These are phyloP conservation scores for Anastatica hierochuntica DNA, from an alignment of 345 rosid species.

Conservation along the genomic window DNA sequence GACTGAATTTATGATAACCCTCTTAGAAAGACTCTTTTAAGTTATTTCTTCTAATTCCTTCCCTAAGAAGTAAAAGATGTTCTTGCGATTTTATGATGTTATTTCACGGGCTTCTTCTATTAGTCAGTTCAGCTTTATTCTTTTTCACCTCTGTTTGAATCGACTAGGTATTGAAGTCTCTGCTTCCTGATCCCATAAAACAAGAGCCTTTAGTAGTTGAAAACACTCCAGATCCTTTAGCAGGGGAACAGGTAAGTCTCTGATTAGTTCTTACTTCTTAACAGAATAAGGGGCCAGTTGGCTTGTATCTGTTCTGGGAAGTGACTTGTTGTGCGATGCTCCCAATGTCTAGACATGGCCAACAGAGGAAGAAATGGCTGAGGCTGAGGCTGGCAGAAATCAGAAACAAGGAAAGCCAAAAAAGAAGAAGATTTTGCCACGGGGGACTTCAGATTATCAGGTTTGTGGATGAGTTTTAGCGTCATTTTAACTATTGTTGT, in stretches of 20 bases:
- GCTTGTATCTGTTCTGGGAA: slow-evolving; percentile 1
- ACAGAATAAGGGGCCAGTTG: neutral
- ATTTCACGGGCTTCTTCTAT: neutral
- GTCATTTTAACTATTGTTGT: neutral
- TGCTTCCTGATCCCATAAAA: slow-evolving; percentile 50
- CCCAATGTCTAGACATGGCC: slow-evolving; percentile 77
- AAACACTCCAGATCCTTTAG: slow-evolving; percentile 76
- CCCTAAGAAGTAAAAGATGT: neutral
- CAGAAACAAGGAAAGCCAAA: slow-evolving; percentile 43
- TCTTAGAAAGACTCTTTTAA: neutral
- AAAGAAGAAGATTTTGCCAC: slow-evolving; percentile 62
- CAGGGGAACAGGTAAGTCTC: slow-evolving; percentile 81
- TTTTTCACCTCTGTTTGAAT: too few relatives aligned
- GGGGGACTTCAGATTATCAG: slow-evolving; percentile 95
- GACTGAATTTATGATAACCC: too few relatives aligned
- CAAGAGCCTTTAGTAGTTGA: slow-evolving; percentile 75
- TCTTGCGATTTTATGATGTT: too few relatives aligned
- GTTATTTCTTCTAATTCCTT: neutral
- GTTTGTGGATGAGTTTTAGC: slow-evolving; percentile 21
- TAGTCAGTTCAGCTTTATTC: too few relatives aligned
- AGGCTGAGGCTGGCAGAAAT: slow-evolving; percentile 59
- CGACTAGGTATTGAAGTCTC: slow-evolving; percentile 45
- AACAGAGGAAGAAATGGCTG: slow-evolving; percentile 86
- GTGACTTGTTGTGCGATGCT: slow-evolving; percentile 11
- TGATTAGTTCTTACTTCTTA: neutral